Percentiles rank a stretch among this genome's conserved stretches.
These are phyloP conservation scores for Penicillium bialowiezense DNA, from an alignment of 495 filamentous ascomycete species.

Conservation along the genomic window DNA sequence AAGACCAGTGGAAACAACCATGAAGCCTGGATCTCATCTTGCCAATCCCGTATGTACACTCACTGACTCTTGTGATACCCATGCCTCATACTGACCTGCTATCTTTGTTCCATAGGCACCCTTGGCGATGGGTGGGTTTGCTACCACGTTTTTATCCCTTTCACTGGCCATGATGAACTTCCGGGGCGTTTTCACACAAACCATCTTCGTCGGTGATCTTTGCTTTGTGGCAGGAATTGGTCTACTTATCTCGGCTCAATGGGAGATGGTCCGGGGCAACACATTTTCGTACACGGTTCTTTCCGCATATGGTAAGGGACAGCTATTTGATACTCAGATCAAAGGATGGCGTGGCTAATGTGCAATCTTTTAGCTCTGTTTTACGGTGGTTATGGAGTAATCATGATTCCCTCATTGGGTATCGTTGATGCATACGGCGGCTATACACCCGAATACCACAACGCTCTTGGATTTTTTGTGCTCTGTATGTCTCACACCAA, in stretches of 20 bases:
- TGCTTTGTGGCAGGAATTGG: conserved; percentile 9
- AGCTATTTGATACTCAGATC: not conserved
- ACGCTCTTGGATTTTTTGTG: conserved; percentile 19
- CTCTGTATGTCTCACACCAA: too few relatives aligned
- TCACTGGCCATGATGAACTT: conserved; percentile 12
- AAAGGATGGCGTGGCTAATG: conserved; percentile 7
- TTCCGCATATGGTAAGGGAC: conserved; percentile 16
- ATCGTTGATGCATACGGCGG: conserved; percentile 21
- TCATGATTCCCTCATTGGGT: conserved; percentile 20
- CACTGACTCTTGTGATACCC: not conserved
- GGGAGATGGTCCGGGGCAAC: conserved; percentile 14
- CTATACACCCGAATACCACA: conserved; percentile 18
- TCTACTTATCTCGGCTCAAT: conserved; percentile 12
- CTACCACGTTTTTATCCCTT: conserved; percentile 10
- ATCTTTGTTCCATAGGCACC: conserved; percentile 1
- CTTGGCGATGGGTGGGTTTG: conserved; percentile 9
- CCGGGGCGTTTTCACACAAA: conserved; percentile 7
- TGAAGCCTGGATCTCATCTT: not conserved
- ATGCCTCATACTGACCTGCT: not conserved
- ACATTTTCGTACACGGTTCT: conserved; percentile 14
- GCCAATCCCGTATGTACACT: not conserved
- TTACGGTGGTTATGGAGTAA: conserved; percentile 22
- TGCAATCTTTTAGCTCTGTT: conserved; percentile 12
- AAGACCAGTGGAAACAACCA: not conserved
- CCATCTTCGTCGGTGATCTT: conserved; percentile 12